phyloP scores from a whole-genome alignment of 2,329 filamentous ascomycete genomes.

The Aspergillus novoparasiticus region DNA sequence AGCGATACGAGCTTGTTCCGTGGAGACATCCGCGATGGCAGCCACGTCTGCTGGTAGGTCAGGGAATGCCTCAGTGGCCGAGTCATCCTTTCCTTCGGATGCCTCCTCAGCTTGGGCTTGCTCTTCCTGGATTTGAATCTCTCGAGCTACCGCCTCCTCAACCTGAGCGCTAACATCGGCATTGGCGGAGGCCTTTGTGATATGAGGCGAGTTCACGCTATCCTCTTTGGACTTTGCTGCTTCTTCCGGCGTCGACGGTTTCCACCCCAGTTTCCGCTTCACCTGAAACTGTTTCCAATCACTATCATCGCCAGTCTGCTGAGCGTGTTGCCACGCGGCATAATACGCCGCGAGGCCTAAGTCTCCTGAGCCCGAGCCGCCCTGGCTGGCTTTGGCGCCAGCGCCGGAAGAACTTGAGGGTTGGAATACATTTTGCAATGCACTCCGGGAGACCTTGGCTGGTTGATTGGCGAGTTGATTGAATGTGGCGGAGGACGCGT shows the following conservation, averaged over 20 bases:
- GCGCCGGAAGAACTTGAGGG: slow-evolving; percentile 54
- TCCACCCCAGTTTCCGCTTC: slow-evolving; percentile 86
- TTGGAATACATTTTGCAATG: slow-evolving; percentile 78
- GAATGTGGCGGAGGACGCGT: slow-evolving; percentile 67
- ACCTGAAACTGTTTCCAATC: slow-evolving; percentile 95
- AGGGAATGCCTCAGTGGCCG: slow-evolving; percentile 29
- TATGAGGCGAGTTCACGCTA: slow-evolving; percentile 56
- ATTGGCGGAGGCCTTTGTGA: slow-evolving; percentile 55
- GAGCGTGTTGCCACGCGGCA: slow-evolving; percentile 81
- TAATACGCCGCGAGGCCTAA: slow-evolving; percentile 86
- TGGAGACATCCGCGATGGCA: slow-evolving; percentile 52
- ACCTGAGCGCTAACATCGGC: slow-evolving; percentile 70
- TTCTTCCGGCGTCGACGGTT: slow-evolving; percentile 54
- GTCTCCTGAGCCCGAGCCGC: slow-evolving; percentile 57
- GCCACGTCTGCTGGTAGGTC: slow-evolving; percentile 35
- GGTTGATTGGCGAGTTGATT: slow-evolving; percentile 56
- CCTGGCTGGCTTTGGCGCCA: slow-evolving; percentile 60
- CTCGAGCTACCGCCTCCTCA: slow-evolving; percentile 79
- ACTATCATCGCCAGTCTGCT: slow-evolving; percentile 68
- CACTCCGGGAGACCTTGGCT: slow-evolving; percentile 54
- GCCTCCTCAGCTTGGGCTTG: slow-evolving; percentile 48
- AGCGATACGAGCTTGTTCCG: slow-evolving; percentile 68
- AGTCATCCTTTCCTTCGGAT: slow-evolving; percentile 30
- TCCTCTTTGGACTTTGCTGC: slow-evolving; percentile 30
- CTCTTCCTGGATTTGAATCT: slow-evolving; percentile 66